Evolutionary conservation across 2,329 filamentous ascomycete species (phyloP), one percentile per base, ranked within the genome.

Genomic region (Cryphonectria radicalis): DNA sequence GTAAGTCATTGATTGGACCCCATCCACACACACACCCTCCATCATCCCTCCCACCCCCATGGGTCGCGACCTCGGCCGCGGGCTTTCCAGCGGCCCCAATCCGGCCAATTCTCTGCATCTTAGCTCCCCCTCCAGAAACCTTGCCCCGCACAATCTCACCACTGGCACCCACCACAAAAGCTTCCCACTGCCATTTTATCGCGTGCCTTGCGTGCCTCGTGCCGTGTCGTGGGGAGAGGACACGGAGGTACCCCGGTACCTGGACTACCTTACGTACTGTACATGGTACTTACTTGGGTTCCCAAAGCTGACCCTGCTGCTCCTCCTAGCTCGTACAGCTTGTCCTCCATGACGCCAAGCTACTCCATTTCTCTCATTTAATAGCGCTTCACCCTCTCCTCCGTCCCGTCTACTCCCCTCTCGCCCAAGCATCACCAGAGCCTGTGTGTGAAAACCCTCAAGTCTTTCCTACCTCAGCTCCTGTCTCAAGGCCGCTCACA

Each of bases 391-490:
- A 75, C 72, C 74, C 76, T 73, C 77, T 81, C 71, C 73, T 78
- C 70, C 75, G 74, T 72, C 74, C 79, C 71, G 73, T 81, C 64
- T 83, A 82, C 72, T 86, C 85, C 66, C 84, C 84, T 53, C 79
- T 81, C 22, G 83, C 83, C 71, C 78, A 81, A 66, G 70, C 77
- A 68, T 77, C 80, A 70, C 78, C 83, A 74, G 83, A 83, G 73
- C 83, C 83, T 35, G 83, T 88, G 76, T 91, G 89, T 82, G 82
- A 86, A 76, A 87, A 85, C 70, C 85, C 83, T 68, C 82, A 81
- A 67, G 84, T 86, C 60, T 90, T 91, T 77, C 83, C 86, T 62
- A 87, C 85, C 25, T 77, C 82, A 59, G 82, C 85, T 46, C 88
- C 88, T 19, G 83, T 86, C 68, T 90, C 88, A 60, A 81, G 80